Evolutionary conservation across 148 eudicot genomes (phyloP), one percentile per base, ranked within the genome.

Genomic region (Salicornia ramosissima): DNA sequence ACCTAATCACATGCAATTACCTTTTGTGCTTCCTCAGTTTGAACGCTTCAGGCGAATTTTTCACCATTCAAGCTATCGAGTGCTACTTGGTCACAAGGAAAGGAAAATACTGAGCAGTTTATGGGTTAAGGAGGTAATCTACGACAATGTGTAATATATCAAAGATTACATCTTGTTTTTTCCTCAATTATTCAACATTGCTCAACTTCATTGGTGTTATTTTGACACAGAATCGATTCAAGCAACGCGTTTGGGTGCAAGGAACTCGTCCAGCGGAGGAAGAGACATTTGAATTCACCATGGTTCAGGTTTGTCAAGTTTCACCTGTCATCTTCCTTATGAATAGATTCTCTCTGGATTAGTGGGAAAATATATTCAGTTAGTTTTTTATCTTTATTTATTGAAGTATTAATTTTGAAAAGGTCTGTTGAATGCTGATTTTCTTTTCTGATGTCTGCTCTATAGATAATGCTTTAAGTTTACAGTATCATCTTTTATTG

Each of bases 251-350:
- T 65, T 90, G 98, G 98, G 79, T 93, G 65, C 77, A 84, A 80
- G 98, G 98, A 63, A 71, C 92, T 69, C 90, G 97, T 34, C 97
- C 96, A 18, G 89, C 85, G 50, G 96, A 90, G 77, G 98, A 93
- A 79, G 95, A 90, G 84, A 74, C 80, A 70, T 93, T 90, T 77
- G 87, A 90, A 57, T 86, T 93, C 66, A 88, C 96, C 26, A 90
- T 93, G 94, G 78, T 81, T 78, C 97, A 87, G 96, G 97, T 92
- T 78, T 78, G 81, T 75, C n/a, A n/a, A n/a, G n/a, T n/a, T n/a
- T n/a, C 33, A 26, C 33, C 51, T 0, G 31, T 49, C 19, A 21
- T 36, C 19, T 33, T 33, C 18, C 16, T n/a, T 63, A 54, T 53
- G 8, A 21, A 28, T 2, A 39, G 21, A n/a, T 29, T 7, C 22